A percentile compares a stretch with the other conserved stretches of the same genome.
phyloP scores from a whole-genome alignment of 176 grass and related monocot genomes.

The Aegilops speltoides region DNA sequence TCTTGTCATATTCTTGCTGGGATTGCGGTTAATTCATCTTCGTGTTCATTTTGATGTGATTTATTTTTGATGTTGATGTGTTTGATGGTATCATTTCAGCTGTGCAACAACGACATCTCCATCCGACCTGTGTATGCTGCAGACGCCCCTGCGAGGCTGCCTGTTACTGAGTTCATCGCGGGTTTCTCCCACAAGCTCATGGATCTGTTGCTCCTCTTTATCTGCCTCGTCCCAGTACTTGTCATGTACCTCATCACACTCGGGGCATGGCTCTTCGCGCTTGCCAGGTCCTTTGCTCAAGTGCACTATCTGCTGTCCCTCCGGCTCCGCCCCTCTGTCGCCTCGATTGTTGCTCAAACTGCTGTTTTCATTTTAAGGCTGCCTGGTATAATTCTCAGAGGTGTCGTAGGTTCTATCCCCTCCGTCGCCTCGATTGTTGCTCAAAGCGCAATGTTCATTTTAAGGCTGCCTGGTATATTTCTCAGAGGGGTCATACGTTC shows the following conservation, averaged over 20 bases:
- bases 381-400: neutral
- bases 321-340: neutral
- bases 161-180: slow-evolving; percentile 18
- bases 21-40: neutral
- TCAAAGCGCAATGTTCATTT: neutral
- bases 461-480: neutral
- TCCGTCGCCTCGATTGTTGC: neutral
- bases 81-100: neutral
- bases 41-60: neutral
- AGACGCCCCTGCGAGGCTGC: slow-evolving; percentile 14
- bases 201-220: slow-evolving; percentile 11
- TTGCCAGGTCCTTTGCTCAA: neutral
- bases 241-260: slow-evolving; percentile 31
- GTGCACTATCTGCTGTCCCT: slow-evolving; percentile 26
- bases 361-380: neutral
- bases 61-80: neutral
- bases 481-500: neutral
- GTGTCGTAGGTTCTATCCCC: neutral
- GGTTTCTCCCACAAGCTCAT: slow-evolving; percentile 11
- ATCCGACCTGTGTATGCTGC: slow-evolving; percentile 27
- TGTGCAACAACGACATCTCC: slow-evolving; percentile 28
- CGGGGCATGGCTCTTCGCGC: slow-evolving; percentile 28
- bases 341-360: neutral
- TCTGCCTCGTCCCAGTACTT: slow-evolving; percentile 4
- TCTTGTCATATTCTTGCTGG: neutral